These are phyloP conservation scores for Gastrolobium bilobum DNA, from an alignment of 306 rosid genomes.

Conservation along the genomic window DNA sequence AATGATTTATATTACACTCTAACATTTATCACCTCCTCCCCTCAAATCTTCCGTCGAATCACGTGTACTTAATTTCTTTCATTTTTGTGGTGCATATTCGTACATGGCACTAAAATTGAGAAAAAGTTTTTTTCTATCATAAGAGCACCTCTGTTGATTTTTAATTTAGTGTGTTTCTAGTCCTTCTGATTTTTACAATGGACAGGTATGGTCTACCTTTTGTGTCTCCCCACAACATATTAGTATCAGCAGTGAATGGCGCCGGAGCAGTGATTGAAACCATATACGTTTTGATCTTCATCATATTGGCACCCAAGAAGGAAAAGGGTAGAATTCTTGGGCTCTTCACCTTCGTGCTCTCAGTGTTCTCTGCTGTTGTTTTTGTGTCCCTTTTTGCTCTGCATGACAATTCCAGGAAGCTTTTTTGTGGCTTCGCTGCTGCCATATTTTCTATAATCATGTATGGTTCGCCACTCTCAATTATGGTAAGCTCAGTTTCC, in stretches of 20 bases:
- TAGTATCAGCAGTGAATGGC: constrained; percentile 84
- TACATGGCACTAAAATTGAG: background rate
- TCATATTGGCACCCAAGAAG: constrained; percentile 62
- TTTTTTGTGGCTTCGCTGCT: constrained; percentile 82
- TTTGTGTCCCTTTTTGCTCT: constrained; percentile 78
- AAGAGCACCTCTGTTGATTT: background rate
- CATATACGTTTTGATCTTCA: constrained; percentile 73
- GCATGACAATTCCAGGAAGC: constrained; percentile 61
- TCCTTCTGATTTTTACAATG: constrained; percentile 6
- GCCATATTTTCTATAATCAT: constrained; percentile 83
- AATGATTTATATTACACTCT: too few species aligned
- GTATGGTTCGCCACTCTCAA: constrained; percentile 92
- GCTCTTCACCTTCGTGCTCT: constrained; percentile 58
- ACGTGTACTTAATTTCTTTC: constrained; percentile 35
- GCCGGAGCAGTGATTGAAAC: constrained; percentile 75
- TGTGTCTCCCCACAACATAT: constrained; percentile 81
- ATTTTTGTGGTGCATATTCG: background rate
- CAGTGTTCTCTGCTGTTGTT: constrained; percentile 67
- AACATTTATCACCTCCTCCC: background rate
- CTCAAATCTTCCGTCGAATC: constrained; percentile 36
- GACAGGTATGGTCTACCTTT: constrained; percentile 92
- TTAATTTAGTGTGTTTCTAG: background rate
- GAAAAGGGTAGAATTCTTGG: constrained; percentile 69
- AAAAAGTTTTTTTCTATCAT: background rate
- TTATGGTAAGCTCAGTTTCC: constrained; percentile 66